These are phyloP conservation scores for Angophora floribunda DNA, from an alignment of 345 rosid species.

Conservation along the genomic window DNA sequence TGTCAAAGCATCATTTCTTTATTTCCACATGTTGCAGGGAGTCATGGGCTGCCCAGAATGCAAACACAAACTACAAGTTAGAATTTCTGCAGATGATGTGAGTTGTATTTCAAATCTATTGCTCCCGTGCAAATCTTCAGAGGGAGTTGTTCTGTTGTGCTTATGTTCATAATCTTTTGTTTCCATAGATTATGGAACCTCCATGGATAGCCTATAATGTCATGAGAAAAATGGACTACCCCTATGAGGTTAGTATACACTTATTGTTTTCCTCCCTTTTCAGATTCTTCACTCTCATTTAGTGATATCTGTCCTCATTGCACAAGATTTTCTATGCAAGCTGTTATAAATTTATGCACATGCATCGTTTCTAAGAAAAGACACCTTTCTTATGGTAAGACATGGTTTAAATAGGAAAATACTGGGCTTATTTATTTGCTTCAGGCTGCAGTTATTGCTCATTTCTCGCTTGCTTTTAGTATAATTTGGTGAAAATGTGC, in stretches of 20 bases:
- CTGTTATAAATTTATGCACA: background rate
- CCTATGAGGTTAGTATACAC: slow-evolving; percentile 57
- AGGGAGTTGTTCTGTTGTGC: background rate
- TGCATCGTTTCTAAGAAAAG: background rate
- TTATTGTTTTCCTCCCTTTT: background rate
- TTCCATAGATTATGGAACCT: slow-evolving; percentile 80
- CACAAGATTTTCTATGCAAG: background rate
- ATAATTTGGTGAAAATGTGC: background rate
- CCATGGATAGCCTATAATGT: slow-evolving; percentile 87
- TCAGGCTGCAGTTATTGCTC: background rate
- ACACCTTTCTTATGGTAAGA: background rate
- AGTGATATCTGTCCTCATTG: background rate
- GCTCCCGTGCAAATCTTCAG: background rate
- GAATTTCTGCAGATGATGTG: slow-evolving; percentile 93
- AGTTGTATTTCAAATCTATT: slow-evolving; percentile 1
- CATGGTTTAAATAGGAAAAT: background rate
- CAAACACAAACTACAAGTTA: slow-evolving; percentile 76
- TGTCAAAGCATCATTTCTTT: background rate
- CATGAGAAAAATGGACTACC: slow-evolving; percentile 86
- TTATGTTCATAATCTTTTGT: background rate
- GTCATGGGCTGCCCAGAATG: slow-evolving; percentile 92
- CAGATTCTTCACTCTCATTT: background rate
- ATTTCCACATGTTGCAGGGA: slow-evolving; percentile 40
- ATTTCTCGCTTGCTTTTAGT: background rate
- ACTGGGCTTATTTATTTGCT: background rate